Base-by-base conservation (phyloP, 768 basidiomycete genomes). In the Serpula lacrymans region DNA sequence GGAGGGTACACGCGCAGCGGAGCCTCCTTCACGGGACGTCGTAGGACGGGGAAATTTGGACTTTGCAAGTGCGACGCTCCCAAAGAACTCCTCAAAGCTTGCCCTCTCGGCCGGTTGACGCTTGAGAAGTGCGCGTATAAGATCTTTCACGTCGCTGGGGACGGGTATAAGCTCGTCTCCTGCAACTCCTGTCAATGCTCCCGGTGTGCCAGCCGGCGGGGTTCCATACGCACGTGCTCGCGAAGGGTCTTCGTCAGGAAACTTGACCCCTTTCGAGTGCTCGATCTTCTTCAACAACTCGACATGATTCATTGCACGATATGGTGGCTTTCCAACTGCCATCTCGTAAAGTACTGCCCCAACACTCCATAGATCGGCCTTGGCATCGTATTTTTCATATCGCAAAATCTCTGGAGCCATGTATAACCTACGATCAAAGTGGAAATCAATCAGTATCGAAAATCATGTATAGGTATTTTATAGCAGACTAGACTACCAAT, bases 391-490 rank as follows among this genome's bases (percentile, higher is more conserved):
- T 59, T 94, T 94, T 66, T 98, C 86, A 60, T 96, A 96, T 12
- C 89, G 81, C 9, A 99, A 69, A 53, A 99, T 98, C 64, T 99
- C 96, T 0, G 96, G 96, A 0, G 96, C 96, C 96, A 98, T 99
- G 67, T 99, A 99, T 22, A 99, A 66, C 34, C 91, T 93, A 41
- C 5, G 22, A 27, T 17, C 2, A 47, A 31, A 48, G 37, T 22
- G 33, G 37, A 25, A 9, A 14, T 36, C 35, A 32, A 31, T 21
- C 8, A 22, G 16, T 18, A 33, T 1, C 17, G 28, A 37, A 21
- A 7, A 33, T n/a, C 31, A 16, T n/a, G n/a, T n/a, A n/a, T n/a
- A n/a, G n/a, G n/a, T n/a, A n/a, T n/a, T n/a, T n/a, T n/a, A n/a
- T n/a, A n/a, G n/a, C n/a, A n/a, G n/a, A n/a, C n/a, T n/a, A n/a